Evolutionary conservation across 2,329 filamentous ascomycete genomes (phyloP).

Genomic region (Cladosporium austrohemisphaericum): DNA sequence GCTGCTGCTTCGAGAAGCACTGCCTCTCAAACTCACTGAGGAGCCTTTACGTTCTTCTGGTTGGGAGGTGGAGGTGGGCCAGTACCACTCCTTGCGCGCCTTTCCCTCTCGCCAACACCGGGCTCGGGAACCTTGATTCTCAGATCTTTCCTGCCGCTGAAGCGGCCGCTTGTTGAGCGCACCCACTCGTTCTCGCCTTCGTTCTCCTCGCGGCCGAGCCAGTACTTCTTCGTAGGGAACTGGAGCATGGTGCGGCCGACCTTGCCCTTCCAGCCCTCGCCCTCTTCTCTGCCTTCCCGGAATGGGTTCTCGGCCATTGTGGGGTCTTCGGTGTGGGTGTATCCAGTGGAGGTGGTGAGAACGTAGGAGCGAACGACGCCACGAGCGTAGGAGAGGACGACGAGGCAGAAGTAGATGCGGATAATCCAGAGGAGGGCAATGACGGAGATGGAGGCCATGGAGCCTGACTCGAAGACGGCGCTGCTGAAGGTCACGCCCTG

Average conservation of each 20-base stretch:
- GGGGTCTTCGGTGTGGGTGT: constrained; percentile 41
- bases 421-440: constrained; percentile 71
- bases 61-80: constrained; percentile 43
- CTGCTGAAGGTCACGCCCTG: constrained; percentile 50
- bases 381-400: constrained; percentile 79
- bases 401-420: constrained; percentile 76
- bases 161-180: constrained; percentile 58
- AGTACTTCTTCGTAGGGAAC: constrained; percentile 67
- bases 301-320: constrained; percentile 64
- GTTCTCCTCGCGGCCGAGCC: constrained; percentile 65
- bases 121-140: constrained; percentile 41
- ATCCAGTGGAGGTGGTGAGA: constrained; percentile 37
- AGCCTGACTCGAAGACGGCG: constrained; percentile 62
- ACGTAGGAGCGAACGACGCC: constrained; percentile 70
- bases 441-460: constrained; percentile 71
- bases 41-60: constrained; percentile 15
- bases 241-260: constrained; percentile 75
- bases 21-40: constrained; percentile 8
- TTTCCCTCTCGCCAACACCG: constrained; percentile 54
- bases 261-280: constrained; percentile 73
- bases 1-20: too few species aligned
- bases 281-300: constrained; percentile 63
- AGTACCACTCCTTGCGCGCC: constrained; percentile 59
- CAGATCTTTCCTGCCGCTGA: constrained; percentile 43
- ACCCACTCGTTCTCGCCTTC: constrained; percentile 66